Percentiles rank a stretch among this genome's conserved stretches.
Evolutionary conservation across 768 basidiomycete genomes (phyloP).

Genomic region (Tubosaeta sp.): DNA sequence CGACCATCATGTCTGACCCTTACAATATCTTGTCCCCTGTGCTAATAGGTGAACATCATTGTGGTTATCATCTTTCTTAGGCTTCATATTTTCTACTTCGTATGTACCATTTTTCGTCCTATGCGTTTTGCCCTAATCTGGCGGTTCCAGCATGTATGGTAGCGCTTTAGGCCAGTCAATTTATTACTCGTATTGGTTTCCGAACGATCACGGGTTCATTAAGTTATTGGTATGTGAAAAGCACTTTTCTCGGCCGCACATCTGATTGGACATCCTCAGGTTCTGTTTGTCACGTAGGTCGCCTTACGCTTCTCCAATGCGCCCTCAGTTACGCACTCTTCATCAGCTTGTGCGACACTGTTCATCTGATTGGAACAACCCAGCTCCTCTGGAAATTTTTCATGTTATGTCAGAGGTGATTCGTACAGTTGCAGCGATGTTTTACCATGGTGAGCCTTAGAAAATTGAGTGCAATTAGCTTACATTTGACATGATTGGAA

Average conservation of each 20-base stretch:
- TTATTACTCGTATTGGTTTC: conserved; percentile 7
- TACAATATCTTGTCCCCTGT: conserved; percentile 1
- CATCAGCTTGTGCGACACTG: conserved; percentile 3
- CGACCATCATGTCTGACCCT: neutral
- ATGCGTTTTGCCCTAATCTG: neutral
- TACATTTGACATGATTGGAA: neutral
- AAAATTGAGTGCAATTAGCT: neutral
- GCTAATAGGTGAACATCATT: conserved; percentile 4
- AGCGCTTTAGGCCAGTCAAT: conserved; percentile 6
- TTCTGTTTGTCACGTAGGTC: neutral
- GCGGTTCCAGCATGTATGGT: conserved; percentile 11
- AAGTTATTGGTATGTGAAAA: conserved; percentile 2
- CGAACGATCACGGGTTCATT: neutral
- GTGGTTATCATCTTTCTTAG: neutral
- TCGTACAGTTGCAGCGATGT: neutral
- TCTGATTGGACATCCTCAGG: neutral
- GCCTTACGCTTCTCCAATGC: neutral
- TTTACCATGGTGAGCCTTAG: conserved; percentile 4
- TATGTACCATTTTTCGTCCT: neutral
- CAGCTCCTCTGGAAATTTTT: conserved; percentile 9
- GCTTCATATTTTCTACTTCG: conserved; percentile 2
- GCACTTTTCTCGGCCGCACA: neutral
- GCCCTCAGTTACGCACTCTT: no score
- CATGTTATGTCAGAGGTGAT: neutral
- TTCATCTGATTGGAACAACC: conserved; percentile 1